phyloP scores from a whole-genome alignment of 139 green algal species.

The Dunaliella primolecta region DNA sequence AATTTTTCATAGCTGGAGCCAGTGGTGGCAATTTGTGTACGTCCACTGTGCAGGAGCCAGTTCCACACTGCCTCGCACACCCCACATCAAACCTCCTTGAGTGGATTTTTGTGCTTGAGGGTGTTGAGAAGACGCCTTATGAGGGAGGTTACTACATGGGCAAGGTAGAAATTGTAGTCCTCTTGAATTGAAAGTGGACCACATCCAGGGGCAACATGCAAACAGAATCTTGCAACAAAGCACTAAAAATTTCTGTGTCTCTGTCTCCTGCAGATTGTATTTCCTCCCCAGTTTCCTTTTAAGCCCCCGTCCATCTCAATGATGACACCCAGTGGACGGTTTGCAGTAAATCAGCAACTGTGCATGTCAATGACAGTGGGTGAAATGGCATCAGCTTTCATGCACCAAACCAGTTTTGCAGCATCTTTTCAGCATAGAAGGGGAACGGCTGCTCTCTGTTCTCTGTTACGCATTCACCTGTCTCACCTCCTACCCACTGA shows the following conservation, averaged over 20 bases:
- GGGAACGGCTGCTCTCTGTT: too few species aligned
- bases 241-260: slow-evolving; percentile 24
- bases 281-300: slow-evolving; percentile 65
- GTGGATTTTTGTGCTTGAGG: slow-evolving; percentile 80
- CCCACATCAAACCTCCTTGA: slow-evolving; percentile 73
- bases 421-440: too few species aligned
- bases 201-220: too few species aligned
- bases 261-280: background rate
- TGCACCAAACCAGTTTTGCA: too few species aligned
- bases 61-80: slow-evolving; percentile 71
- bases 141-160: slow-evolving; percentile 82
- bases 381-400: too few species aligned
- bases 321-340: slow-evolving; percentile 81
- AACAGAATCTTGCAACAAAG: too few species aligned
- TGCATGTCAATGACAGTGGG: slow-evolving; percentile 83
- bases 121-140: slow-evolving; percentile 57
- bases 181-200: too few species aligned
- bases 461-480: too few species aligned
- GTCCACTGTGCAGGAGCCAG: slow-evolving; percentile 65
- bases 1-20: too few species aligned
- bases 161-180: slow-evolving; percentile 73
- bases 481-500: too few species aligned
- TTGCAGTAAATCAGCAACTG: slow-evolving; percentile 74
- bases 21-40: too few species aligned
- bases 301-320: slow-evolving; percentile 75